Base-by-base conservation (phyloP, 2,329 filamentous ascomycete species). In the Alternaria alternata region DNA sequence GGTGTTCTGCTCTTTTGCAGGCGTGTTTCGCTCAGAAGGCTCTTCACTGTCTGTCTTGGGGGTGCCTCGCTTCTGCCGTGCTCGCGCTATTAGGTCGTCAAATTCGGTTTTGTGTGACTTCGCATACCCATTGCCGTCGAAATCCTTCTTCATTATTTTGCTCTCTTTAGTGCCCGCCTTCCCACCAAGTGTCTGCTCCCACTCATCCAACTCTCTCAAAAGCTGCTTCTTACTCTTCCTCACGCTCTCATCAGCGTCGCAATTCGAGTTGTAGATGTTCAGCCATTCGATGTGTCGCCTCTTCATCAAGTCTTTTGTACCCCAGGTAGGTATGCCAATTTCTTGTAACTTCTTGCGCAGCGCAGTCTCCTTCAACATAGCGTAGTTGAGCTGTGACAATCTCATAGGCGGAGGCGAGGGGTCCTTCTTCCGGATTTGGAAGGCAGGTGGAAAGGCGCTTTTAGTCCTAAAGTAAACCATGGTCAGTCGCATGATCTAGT, bases 201-300 rank as follows among this genome's bases (percentile, higher is more conserved):
- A 98, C 1, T 87, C 79, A 22, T 94, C 91, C 12, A 99, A 78
- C 61, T 98, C 94, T 14, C 86, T 87, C 16, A 96, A 79, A 5
- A 99, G 78, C 58, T 95, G 89, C 7, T 80, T 73, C 64, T 91
- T 92, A 11, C 84, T 83, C 74, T 90, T 91, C 6, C 71, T 63
- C 18, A 68, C 63, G 0, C 93, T 93, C 2, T 83, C 82, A 36
- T 86, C 86, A 2, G 94, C 91, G 78, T 99, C 95, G 79, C 93
- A 97, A 75, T 99, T 99, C 11, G 96, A 92, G 77, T 99, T 99
- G 91, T 93, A 97, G 18, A 99, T 81, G 38, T 95, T 97, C 52
- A 95, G 85, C 94, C 94, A 99, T 78, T 99, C 95, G 24, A 87
- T 92, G 72, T 98, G 94, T 18, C 96, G 87, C 66, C 85, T 87